Evolutionary conservation across 1,284 basidiomycete genomes (phyloP).

Genomic region (Ganoderma resinaceum): DNA sequence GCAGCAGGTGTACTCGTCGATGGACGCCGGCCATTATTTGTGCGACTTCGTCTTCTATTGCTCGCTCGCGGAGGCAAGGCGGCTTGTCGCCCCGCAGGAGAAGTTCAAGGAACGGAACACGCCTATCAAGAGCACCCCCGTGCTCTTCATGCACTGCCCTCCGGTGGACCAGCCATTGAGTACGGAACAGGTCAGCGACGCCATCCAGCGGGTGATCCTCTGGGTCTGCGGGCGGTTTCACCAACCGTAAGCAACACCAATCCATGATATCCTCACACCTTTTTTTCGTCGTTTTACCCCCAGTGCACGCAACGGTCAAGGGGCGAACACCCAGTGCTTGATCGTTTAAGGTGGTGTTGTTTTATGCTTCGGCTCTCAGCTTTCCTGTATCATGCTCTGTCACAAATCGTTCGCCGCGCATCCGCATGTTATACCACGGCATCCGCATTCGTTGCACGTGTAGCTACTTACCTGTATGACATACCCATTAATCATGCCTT

Average conservation of each 20-base stretch:
- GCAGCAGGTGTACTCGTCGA: slow-evolving; percentile 72
- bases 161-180: slow-evolving; percentile 66
- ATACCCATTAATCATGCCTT: slow-evolving; percentile 20
- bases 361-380: slow-evolving; percentile 1
- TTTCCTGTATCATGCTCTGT: not conserved
- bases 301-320: slow-evolving; percentile 1
- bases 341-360: slow-evolving; percentile 6
- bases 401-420: slow-evolving; percentile 10
- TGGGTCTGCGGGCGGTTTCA: slow-evolving; percentile 57
- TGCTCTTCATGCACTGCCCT: slow-evolving; percentile 77
- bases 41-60: slow-evolving; percentile 83
- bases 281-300: not conserved
- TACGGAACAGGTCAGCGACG: slow-evolving; percentile 70
- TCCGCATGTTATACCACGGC: slow-evolving; percentile 29
- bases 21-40: slow-evolving; percentile 80
- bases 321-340: slow-evolving; percentile 7
- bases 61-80: slow-evolving; percentile 74
- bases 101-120: slow-evolving; percentile 47
- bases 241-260: slow-evolving; percentile 22
- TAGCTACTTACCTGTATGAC: slow-evolving; percentile 25
- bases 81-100: slow-evolving; percentile 59
- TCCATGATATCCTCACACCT: not conserved
- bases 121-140: slow-evolving; percentile 53
- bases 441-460: slow-evolving; percentile 26
- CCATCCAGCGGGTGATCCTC: slow-evolving; percentile 62